These are phyloP conservation scores for Moesziomyces antarcticus DNA, from an alignment of 1,284 basidiomycete species.

Conservation along the genomic window DNA sequence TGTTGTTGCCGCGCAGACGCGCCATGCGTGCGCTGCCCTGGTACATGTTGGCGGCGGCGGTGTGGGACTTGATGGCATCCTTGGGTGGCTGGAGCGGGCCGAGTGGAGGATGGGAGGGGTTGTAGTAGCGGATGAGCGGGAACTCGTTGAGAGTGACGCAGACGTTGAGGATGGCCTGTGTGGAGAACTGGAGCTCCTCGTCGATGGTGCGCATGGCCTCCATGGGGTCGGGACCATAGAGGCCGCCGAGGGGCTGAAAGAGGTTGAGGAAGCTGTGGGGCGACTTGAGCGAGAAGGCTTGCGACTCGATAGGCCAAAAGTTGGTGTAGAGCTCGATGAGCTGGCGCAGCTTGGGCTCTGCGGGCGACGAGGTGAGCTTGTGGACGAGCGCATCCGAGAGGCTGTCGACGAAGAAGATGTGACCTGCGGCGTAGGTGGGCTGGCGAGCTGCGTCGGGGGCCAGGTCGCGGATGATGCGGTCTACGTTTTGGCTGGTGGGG, in stretches of 20 bases:
- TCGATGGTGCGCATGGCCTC: constrained; percentile 58
- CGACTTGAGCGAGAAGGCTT: constrained; percentile 61
- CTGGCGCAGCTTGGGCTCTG: constrained; percentile 62
- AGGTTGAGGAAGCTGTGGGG: constrained; percentile 54
- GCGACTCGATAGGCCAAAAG: constrained; percentile 60
- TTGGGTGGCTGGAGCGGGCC: constrained; percentile 73
- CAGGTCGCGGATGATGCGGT: constrained; percentile 77
- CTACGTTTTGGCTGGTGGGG: constrained; percentile 92
- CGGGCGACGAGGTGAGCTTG: constrained; percentile 61
- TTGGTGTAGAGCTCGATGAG: constrained; percentile 66
- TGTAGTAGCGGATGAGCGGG: constrained; percentile 93
- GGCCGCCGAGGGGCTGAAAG: constrained; percentile 70
- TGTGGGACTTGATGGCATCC: constrained; percentile 41
- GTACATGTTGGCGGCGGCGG: constrained; percentile 49
- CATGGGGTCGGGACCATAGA: constrained; percentile 66
- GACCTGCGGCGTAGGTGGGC: constrained; percentile 83
- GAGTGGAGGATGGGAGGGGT: constrained; percentile 82
- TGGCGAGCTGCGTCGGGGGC: constrained; percentile 40
- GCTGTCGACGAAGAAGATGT: constrained; percentile 96
- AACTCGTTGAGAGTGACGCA: constrained; percentile 93
- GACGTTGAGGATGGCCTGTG: constrained; percentile 73
- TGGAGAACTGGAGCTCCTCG: constrained; percentile 61
- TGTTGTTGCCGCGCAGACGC: constrained; percentile 34
- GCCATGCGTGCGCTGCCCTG: constrained; percentile 54
- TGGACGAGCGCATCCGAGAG: constrained; percentile 61